These are phyloP conservation scores for Pseudogymnoascus sp. DNA, from an alignment of 2,329 filamentous ascomycete genomes.

Conservation along the genomic window DNA sequence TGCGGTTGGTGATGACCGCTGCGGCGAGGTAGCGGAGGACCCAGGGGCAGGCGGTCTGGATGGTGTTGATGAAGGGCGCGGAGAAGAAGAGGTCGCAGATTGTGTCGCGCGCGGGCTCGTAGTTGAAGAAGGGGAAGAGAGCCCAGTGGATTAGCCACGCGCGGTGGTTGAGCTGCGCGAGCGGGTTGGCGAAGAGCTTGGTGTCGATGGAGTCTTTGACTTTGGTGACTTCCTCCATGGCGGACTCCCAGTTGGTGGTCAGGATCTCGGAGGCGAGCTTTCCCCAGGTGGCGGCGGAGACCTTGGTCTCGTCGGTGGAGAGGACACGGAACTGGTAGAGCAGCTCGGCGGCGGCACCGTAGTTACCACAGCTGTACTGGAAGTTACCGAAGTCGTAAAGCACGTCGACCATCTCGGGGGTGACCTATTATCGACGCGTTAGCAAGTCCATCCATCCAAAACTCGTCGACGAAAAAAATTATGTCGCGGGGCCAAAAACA, in stretches of 20 bases:
- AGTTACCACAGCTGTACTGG: slow-evolving; percentile 96
- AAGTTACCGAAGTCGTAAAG: slow-evolving; percentile 95
- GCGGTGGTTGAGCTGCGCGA: slow-evolving; percentile 91
- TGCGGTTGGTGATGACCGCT: slow-evolving; percentile 89
- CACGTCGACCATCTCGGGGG: slow-evolving; percentile 89
- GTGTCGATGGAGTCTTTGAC: slow-evolving; percentile 90
- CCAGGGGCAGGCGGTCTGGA: slow-evolving; percentile 97
- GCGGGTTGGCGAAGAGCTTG: slow-evolving; percentile 90
- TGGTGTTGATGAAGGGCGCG: slow-evolving; percentile 97
- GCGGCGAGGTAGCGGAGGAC: slow-evolving; percentile 89
- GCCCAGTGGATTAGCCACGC: slow-evolving; percentile 98
- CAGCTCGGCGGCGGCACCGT: slow-evolving; percentile 80
- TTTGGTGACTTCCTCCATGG: slow-evolving; percentile 84
- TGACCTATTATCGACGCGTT: slow-evolving; percentile 52
- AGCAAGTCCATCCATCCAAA: slow-evolving; percentile 7
- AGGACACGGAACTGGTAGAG: slow-evolving; percentile 97
- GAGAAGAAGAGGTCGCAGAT: slow-evolving; percentile 97
- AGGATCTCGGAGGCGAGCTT: slow-evolving; percentile 96
- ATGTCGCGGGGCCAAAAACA: slow-evolving; percentile 20
- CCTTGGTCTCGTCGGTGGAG: slow-evolving; percentile 97
- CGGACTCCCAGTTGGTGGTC: slow-evolving; percentile 88
- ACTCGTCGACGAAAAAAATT: background rate
- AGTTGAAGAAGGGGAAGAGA: slow-evolving; percentile 98
- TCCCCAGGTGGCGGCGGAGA: slow-evolving; percentile 92
- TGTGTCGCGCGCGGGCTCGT: slow-evolving; percentile 81